Conservation (phyloP, 1,139 yeast genomes). For the Debaryomycetaceae sp. region DNA sequence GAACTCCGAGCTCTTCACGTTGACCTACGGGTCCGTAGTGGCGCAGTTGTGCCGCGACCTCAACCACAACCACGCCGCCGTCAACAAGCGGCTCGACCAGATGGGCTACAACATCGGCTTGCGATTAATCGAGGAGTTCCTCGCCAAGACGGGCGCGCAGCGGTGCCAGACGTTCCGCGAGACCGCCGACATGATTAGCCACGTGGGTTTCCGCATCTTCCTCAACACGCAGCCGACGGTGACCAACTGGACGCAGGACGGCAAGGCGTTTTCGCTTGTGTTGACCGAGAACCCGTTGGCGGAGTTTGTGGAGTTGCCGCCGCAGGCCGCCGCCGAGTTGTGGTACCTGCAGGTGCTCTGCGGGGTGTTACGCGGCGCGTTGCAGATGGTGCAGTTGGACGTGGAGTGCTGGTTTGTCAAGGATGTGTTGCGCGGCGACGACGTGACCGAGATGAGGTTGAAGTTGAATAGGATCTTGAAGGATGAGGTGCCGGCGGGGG, state of each 20-base stretch:
- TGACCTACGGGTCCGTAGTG: slow-evolving; percentile 92
- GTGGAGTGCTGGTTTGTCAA: slow-evolving; percentile 78
- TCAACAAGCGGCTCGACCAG: slow-evolving; percentile 76
- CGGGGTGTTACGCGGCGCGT: slow-evolving; percentile 87
- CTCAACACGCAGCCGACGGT: slow-evolving; percentile 75
- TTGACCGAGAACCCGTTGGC: slow-evolving; percentile 86
- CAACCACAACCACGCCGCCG: slow-evolving; percentile 68
- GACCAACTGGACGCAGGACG: slow-evolving; percentile 74
- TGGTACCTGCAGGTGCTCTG: slow-evolving; percentile 92
- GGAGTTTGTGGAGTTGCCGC: slow-evolving; percentile 92
- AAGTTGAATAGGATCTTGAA: slow-evolving; percentile 69
- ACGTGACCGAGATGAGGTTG: slow-evolving; percentile 72
- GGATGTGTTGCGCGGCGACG: slow-evolving; percentile 82
- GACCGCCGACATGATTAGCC: slow-evolving; percentile 81
- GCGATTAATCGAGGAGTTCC: slow-evolving; percentile 85
- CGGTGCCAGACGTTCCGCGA: slow-evolving; percentile 78
- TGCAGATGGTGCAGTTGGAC: slow-evolving; percentile 94
- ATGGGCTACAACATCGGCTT: slow-evolving; percentile 97
- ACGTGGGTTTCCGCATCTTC: slow-evolving; percentile 87
- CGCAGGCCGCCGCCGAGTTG: slow-evolving; percentile 63
- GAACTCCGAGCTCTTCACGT: slow-evolving; percentile 88
- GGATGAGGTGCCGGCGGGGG: slow-evolving; percentile 97
- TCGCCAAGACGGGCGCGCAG: slow-evolving; percentile 80
- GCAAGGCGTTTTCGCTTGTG: slow-evolving; percentile 67
- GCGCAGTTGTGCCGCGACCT: slow-evolving; percentile 88